A percentile compares a stretch with the other conserved stretches of the same genome.
Evolutionary conservation across 2,329 filamentous ascomycete genomes (phyloP).

Genomic region (Diplocarpon mali): DNA sequence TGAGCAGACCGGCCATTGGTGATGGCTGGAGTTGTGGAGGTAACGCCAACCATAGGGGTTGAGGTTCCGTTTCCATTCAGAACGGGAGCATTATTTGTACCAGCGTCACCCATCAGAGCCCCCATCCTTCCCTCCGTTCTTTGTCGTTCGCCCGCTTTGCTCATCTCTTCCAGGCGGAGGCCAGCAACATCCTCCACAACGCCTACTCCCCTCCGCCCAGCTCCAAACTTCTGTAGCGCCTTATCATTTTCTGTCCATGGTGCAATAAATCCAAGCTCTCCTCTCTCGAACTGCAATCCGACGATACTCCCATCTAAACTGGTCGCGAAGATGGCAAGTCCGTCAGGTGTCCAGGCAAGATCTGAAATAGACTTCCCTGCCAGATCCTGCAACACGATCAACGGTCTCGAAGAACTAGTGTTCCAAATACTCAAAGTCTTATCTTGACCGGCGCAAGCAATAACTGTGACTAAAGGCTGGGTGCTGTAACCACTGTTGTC

Average conservation of each 20-base stretch:
- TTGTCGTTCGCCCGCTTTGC: constrained; percentile 80
- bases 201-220: constrained; percentile 74
- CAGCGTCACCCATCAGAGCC: constrained; percentile 86
- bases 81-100: constrained; percentile 25
- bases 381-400: constrained; percentile 82
- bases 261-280: constrained; percentile 83
- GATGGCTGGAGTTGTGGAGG: constrained; percentile 10
- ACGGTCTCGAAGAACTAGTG: constrained; percentile 82
- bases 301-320: constrained; percentile 86
- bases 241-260: constrained; percentile 83
- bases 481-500: constrained; percentile 37
- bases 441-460: constrained; percentile 93
- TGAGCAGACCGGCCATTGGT: constrained; percentile 20
- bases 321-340: constrained; percentile 72
- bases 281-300: constrained; percentile 68
- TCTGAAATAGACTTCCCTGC: constrained; percentile 89
- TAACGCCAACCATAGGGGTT: constrained; percentile 17
- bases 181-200: constrained; percentile 90
- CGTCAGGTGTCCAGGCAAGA: constrained; percentile 86
- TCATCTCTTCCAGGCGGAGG: constrained; percentile 76
- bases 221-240: constrained; percentile 85
- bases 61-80: constrained; percentile 20
- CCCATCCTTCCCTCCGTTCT: constrained; percentile 94
- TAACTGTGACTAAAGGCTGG: constrained; percentile 66
- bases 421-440: constrained; percentile 97